A percentile compares a stretch with the other conserved stretches of the same genome.
Conservation (phyloP, 805 yeast genomes). For the Yamadazyma sp. region DNA sequence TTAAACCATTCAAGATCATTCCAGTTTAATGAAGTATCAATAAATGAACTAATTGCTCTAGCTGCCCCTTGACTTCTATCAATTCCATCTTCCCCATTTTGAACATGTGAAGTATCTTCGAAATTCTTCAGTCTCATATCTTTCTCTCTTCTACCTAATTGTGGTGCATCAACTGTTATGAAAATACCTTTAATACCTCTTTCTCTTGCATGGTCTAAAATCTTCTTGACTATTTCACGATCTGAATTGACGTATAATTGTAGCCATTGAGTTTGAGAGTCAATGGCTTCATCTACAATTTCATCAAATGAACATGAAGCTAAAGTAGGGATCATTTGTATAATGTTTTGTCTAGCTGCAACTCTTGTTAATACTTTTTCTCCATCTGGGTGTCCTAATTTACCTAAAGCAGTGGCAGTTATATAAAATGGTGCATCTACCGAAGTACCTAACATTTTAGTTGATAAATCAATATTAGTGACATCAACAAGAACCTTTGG, state of each 20-base stretch:
- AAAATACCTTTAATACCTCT: slow-evolving; percentile 80
- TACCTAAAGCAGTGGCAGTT: slow-evolving; percentile 90
- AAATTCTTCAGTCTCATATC: slow-evolving; percentile 68
- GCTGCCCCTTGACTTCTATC: slow-evolving; percentile 82
- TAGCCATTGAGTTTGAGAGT: slow-evolving; percentile 79
- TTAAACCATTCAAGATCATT: slow-evolving; percentile 40
- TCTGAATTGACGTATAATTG: slow-evolving; percentile 83
- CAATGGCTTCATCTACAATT: slow-evolving; percentile 65
- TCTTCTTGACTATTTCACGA: slow-evolving; percentile 55
- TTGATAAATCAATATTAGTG: slow-evolving; percentile 60
- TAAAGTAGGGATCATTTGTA: slow-evolving; percentile 91
- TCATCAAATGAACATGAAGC: slow-evolving; percentile 89
- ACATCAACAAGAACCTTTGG: slow-evolving; percentile 85
- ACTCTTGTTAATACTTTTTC: slow-evolving; percentile 82
- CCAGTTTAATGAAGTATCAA: slow-evolving; percentile 44
- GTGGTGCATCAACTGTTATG: slow-evolving; percentile 91
- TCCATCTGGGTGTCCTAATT: slow-evolving; percentile 90
- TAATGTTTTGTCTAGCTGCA: slow-evolving; percentile 63
- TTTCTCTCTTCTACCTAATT: slow-evolving; percentile 86
- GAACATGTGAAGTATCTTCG: slow-evolving; percentile 44
- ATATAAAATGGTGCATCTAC: slow-evolving; percentile 79
- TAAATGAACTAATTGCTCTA: slow-evolving; percentile 79
- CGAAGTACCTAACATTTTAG: slow-evolving; percentile 71
- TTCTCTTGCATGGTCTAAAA: slow-evolving; percentile 68
- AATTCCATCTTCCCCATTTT: slow-evolving; percentile 44